Percentiles rank a stretch among this genome's conserved stretches.
phyloP scores from a whole-genome alignment of 2,329 filamentous ascomycete species.

The Fusarium lyarnte region DNA sequence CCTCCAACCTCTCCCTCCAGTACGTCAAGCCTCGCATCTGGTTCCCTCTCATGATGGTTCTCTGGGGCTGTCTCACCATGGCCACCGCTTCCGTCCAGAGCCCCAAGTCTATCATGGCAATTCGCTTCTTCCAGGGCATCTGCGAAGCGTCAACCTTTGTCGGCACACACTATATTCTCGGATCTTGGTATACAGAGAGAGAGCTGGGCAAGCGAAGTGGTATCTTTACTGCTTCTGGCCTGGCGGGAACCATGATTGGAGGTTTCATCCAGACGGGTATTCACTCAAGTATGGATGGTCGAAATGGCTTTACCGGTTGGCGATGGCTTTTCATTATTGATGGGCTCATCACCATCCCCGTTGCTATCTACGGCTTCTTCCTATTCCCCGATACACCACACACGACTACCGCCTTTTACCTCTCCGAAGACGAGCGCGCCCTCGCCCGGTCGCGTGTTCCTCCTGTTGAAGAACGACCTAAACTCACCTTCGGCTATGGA shows the following conservation, averaged over 20 bases:
- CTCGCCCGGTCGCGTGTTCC: slow-evolving; percentile 57
- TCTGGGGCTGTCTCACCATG: slow-evolving; percentile 73
- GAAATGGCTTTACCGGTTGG: slow-evolving; percentile 70
- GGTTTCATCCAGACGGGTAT: slow-evolving; percentile 73
- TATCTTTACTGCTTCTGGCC: slow-evolving; percentile 69
- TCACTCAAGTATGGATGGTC: slow-evolving; percentile 54
- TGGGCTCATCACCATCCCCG: slow-evolving; percentile 58
- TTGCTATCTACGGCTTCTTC: slow-evolving; percentile 49
- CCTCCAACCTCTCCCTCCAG: slow-evolving; percentile 69
- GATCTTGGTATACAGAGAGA: slow-evolving; percentile 67
- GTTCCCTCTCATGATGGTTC: slow-evolving; percentile 70
- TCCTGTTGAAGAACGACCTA: slow-evolving; percentile 50
- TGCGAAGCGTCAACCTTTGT: slow-evolving; percentile 53
- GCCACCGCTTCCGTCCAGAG: slow-evolving; percentile 53
- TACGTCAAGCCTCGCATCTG: slow-evolving; percentile 71
- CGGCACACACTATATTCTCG: slow-evolving; percentile 55
- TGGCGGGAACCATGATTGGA: slow-evolving; percentile 61
- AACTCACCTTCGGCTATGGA: slow-evolving; percentile 59
- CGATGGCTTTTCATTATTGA: slow-evolving; percentile 78
- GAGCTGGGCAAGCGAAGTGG: slow-evolving; percentile 71
- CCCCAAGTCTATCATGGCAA: slow-evolving; percentile 50
- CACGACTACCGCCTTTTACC: slow-evolving; percentile 55
- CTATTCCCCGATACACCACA: slow-evolving; percentile 56
- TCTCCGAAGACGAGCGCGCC: slow-evolving; percentile 57
- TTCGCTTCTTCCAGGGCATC: slow-evolving; percentile 53